A percentile compares a stretch with the other conserved stretches of the same genome.
Conservation (phyloP, 2,329 filamentous ascomycete species). For the Bipolaris oryzae region DNA sequence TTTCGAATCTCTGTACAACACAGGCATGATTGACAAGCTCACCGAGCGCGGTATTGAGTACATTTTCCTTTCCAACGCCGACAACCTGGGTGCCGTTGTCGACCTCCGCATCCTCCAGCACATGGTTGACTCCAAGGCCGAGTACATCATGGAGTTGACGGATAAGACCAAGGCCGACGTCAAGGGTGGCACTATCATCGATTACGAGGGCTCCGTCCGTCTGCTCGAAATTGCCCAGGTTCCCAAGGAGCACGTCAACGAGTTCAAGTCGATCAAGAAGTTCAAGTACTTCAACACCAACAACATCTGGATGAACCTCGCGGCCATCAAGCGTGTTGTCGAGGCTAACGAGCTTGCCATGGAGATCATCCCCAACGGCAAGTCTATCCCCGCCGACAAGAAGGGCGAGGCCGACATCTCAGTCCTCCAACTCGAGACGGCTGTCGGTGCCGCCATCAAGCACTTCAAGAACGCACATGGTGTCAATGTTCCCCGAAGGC, state of each 20-base stretch:
- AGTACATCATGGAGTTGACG: slow-evolving; percentile 99
- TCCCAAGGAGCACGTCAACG: slow-evolving; percentile 99
- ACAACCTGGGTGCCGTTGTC: slow-evolving; percentile 97
- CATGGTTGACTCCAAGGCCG: slow-evolving; percentile 96
- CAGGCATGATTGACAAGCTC: slow-evolving; percentile 94
- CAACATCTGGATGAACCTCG: slow-evolving; percentile 99
- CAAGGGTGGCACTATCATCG: slow-evolving; percentile 99
- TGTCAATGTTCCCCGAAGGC: slow-evolving; percentile 96
- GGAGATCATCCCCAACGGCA: slow-evolving; percentile 99
- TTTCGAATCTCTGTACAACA: slow-evolving; percentile 99
- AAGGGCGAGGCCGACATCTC: slow-evolving; percentile 99
- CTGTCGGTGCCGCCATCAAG: slow-evolving; percentile 96
- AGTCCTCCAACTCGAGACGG: slow-evolving; percentile 97
- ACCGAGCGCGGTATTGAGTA: slow-evolving; percentile 94
- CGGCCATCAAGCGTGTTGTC: slow-evolving; percentile 97
- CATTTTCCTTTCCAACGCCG: slow-evolving; percentile 98
- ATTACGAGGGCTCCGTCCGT: slow-evolving; percentile 96
- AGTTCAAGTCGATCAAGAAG: slow-evolving; percentile 99
- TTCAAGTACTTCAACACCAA: slow-evolving; percentile 99
- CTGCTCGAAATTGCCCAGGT: slow-evolving; percentile 99
- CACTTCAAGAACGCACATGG: slow-evolving; percentile 99
- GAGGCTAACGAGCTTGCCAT: slow-evolving; percentile 98
- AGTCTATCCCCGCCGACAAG: slow-evolving; percentile 98
- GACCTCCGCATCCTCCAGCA: slow-evolving; percentile 98
- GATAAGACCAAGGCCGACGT: slow-evolving; percentile 99